phyloP scores from a whole-genome alignment of 169 alveolate species.

The Cyclospora cayetanensis region DNA sequence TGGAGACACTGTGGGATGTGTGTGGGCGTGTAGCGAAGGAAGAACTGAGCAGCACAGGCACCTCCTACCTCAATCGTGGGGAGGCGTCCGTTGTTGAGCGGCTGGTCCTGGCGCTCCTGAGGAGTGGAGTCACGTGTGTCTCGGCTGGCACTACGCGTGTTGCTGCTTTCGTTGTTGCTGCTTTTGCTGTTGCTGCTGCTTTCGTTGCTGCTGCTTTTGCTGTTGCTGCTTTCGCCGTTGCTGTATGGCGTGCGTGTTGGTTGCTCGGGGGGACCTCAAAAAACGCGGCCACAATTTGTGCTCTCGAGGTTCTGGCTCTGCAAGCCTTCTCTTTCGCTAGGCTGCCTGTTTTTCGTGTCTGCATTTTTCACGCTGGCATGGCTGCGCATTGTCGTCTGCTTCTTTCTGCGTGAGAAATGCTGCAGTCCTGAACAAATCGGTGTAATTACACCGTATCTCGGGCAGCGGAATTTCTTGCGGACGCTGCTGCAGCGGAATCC shows the following conservation, averaged over 20 bases:
- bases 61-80: constrained; percentile 89
- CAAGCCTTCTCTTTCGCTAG: no score
- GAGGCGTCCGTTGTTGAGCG: constrained; percentile 91
- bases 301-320: no score
- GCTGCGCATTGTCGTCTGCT: no score
- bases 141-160: neutral
- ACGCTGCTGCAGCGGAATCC: constrained; percentile 74
- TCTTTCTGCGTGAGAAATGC: no score
- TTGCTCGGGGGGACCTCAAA: no score
- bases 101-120: constrained; percentile 81
- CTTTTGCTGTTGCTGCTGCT: neutral
- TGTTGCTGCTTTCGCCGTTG: neutral
- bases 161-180: neutral
- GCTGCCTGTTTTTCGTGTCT: no score
- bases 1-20: no score
- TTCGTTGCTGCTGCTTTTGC: neutral
- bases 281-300: no score
- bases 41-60: constrained; percentile 92
- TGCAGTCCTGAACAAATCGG: constrained; percentile 89
- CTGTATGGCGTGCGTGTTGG: no score
- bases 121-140: neutral
- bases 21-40: constrained; percentile 72
- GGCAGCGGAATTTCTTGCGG: constrained; percentile 89
- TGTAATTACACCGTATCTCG: constrained; percentile 96
- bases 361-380: no score